phyloP scores from a whole-genome alignment of 2,329 filamentous ascomycete genomes.

The Chaetoscypha palmicola region DNA sequence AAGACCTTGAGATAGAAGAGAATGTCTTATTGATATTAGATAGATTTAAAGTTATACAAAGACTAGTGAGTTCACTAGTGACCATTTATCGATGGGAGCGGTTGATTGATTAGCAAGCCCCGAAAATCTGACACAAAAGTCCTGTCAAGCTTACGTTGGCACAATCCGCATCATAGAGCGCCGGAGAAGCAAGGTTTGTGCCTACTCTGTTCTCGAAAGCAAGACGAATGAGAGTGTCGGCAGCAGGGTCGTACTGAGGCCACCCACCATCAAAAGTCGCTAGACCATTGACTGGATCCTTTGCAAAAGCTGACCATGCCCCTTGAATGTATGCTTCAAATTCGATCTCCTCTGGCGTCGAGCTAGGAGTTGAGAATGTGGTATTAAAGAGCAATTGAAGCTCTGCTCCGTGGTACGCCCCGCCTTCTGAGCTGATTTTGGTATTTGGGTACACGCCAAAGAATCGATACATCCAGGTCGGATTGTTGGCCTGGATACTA shows the following conservation, averaged over 20 bases:
- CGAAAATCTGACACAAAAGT: not conserved
- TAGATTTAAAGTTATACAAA: too few species aligned
- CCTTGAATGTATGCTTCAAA: constrained; percentile 27
- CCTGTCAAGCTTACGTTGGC: not conserved
- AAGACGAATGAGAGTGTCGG: constrained; percentile 21
- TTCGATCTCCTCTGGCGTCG: constrained; percentile 21
- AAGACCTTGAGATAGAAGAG: too few species aligned
- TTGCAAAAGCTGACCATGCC: constrained; percentile 33
- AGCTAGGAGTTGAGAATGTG: constrained; percentile 14
- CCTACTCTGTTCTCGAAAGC: constrained; percentile 20
- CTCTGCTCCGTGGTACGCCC: constrained; percentile 31
- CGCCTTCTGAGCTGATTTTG: constrained; percentile 22
- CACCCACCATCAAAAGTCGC: constrained; percentile 20
- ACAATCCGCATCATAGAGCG: constrained; percentile 5
- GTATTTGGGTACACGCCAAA: constrained; percentile 29
- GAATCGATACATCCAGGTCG: constrained; percentile 32
- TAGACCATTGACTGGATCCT: constrained; percentile 29
- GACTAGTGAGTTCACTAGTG: too few species aligned
- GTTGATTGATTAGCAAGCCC: too few species aligned
- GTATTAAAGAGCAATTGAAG: constrained; percentile 28
- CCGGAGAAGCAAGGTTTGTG: constrained; percentile 17
- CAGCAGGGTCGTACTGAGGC: constrained; percentile 18
- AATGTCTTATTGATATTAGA: too few species aligned
- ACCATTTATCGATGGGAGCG: too few species aligned
- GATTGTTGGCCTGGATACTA: constrained; percentile 19